phyloP scores from a whole-genome alignment of 1,284 basidiomycete genomes.

The Tilletiaria anomala region DNA sequence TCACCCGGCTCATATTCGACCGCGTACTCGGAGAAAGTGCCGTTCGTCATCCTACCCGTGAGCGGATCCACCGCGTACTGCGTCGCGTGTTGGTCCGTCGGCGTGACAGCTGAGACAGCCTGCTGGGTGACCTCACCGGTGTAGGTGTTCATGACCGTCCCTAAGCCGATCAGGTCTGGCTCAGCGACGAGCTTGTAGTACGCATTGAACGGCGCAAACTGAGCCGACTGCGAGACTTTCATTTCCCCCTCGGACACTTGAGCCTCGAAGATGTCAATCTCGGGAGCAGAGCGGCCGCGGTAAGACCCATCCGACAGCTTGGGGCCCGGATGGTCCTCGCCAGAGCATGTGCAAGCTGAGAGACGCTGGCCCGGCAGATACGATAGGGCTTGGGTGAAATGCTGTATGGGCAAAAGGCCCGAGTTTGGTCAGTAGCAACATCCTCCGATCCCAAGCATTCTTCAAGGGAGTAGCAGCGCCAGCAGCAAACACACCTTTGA shows the following conservation, averaged over 20 bases:
- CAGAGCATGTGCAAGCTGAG: constrained; percentile 53
- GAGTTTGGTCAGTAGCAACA: too few relatives aligned
- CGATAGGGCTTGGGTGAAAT: constrained; percentile 36
- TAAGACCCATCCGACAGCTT: constrained; percentile 52
- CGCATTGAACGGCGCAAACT: constrained; percentile 54
- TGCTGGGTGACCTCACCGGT: constrained; percentile 65
- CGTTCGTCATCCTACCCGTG: constrained; percentile 3
- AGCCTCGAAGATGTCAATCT: constrained; percentile 56
- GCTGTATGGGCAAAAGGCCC: too few relatives aligned
- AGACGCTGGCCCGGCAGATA: constrained; percentile 65
- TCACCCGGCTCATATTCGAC: constrained; percentile 46
- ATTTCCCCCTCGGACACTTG: constrained; percentile 38
- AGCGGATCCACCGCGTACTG: constrained; percentile 9
- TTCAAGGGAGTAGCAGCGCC: too few relatives aligned
- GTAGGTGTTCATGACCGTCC: constrained; percentile 53
- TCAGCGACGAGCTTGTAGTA: constrained; percentile 27
- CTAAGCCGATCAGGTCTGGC: constrained; percentile 19
- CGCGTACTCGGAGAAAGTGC: constrained; percentile 17
- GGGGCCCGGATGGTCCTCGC: constrained; percentile 70
- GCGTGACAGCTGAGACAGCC: constrained; percentile 38
- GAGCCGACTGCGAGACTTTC: constrained; percentile 63
- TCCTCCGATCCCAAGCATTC: too few relatives aligned
- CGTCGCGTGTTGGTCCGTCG: constrained; percentile 22
- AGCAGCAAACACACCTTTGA: too few relatives aligned
- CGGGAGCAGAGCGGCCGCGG: constrained; percentile 53